phyloP scores from a whole-genome alignment of 106 monocot species.

The Alisma plantagoaquatica region DNA sequence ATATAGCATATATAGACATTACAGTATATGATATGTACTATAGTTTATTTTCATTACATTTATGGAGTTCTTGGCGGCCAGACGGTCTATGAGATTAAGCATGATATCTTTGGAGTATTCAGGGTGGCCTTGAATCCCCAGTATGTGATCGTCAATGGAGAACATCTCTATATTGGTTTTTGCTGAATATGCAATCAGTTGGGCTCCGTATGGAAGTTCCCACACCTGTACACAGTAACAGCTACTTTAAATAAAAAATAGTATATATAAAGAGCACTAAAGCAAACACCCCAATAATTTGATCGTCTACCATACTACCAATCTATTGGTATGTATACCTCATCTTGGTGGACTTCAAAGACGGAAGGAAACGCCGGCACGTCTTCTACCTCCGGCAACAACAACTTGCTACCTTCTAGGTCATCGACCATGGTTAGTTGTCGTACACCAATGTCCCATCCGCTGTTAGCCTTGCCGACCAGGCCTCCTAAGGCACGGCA shows the following conservation, averaged over 20 bases:
- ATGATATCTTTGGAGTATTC: conserved; percentile 84
- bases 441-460: conserved; percentile 29
- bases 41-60: conserved; percentile 23
- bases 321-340: conserved; percentile 22
- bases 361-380: conserved; percentile 25
- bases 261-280: not conserved
- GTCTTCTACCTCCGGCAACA: conserved; percentile 6
- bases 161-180: conserved; percentile 67
- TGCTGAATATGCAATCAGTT: conserved; percentile 61
- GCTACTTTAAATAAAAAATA: not conserved
- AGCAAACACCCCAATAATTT: not conserved
- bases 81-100: conserved; percentile 49
- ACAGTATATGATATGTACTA: not conserved
- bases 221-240: conserved; percentile 15
- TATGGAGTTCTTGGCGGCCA: conserved; percentile 21
- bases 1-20: not conserved
- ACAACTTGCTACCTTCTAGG: conserved; percentile 6
- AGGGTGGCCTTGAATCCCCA: conserved; percentile 90
- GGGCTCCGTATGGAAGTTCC: conserved; percentile 51
- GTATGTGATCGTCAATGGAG: conserved; percentile 30
- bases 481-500: conserved; percentile 26
- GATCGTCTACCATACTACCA: not conserved
- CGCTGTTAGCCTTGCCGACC: conserved; percentile 12
- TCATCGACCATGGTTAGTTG: conserved; percentile 16
- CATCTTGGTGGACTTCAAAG: conserved; percentile 74